Conservation (phyloP, 2,329 filamentous ascomycete genomes). For the Chrysoporthe puriensis region DNA sequence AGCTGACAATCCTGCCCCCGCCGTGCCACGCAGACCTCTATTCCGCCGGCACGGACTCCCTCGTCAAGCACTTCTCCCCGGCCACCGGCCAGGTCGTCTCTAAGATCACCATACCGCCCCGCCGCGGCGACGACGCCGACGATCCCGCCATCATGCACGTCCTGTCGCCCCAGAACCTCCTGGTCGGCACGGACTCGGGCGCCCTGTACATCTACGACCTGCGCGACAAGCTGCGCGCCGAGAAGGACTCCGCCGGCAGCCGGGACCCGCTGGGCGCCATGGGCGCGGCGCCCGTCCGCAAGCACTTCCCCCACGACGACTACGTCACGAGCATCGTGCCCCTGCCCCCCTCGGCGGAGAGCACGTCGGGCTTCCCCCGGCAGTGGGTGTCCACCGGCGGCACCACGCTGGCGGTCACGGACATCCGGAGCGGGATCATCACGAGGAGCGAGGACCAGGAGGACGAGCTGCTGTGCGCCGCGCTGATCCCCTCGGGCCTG, state of each 20-base stretch:
- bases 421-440: constrained; percentile 82
- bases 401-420: constrained; percentile 87
- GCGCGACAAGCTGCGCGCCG: constrained; percentile 51
- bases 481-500: constrained; percentile 73
- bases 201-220: constrained; percentile 88
- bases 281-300: constrained; percentile 70
- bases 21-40: constrained; percentile 42
- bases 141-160: constrained; percentile 80
- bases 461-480: constrained; percentile 83
- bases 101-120: constrained; percentile 76
- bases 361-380: constrained; percentile 87
- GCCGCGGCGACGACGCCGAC: constrained; percentile 59
- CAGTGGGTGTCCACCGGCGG: constrained; percentile 95
- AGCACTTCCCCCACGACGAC: constrained; percentile 86
- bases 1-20: not conserved
- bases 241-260: constrained; percentile 18
- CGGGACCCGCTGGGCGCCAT: constrained; percentile 46
- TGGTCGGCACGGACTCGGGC: constrained; percentile 89
- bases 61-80: constrained; percentile 59
- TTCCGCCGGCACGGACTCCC: constrained; percentile 63
- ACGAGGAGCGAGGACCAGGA: constrained; percentile 93
- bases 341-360: constrained; percentile 76
- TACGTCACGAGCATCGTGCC: constrained; percentile 89
- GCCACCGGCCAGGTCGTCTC: constrained; percentile 70
- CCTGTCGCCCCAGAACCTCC: constrained; percentile 83